Percentiles rank a stretch among this genome's conserved stretches.
Evolutionary conservation across 257 asterid species (phyloP).

Genomic region (Primulina tabacum): DNA sequence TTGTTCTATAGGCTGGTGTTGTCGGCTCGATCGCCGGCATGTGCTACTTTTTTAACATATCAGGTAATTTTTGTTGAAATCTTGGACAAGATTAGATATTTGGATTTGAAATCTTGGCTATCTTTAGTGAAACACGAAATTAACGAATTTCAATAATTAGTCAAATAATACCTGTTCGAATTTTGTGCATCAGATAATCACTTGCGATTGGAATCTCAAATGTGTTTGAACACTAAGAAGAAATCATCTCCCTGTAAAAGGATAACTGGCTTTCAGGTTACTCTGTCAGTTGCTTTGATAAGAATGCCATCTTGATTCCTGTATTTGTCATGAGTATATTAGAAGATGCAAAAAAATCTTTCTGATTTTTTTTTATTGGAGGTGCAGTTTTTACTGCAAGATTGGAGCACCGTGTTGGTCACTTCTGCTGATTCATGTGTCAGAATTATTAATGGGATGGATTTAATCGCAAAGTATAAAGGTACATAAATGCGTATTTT

Average conservation of each 20-base stretch:
- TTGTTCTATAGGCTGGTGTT: constrained; percentile 64
- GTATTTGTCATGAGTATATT: neutral
- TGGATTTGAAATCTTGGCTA: no score
- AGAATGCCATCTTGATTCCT: constrained; percentile 3
- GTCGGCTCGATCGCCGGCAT: constrained; percentile 72
- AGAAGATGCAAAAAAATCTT: neutral
- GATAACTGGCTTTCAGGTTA: constrained; percentile 89
- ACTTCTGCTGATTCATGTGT: constrained; percentile 79
- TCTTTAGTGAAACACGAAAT: neutral
- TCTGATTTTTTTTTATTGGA: constrained; percentile 4
- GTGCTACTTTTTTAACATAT: constrained; percentile 59
- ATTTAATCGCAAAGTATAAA: constrained; percentile 63
- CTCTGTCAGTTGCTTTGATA: constrained; percentile 12
- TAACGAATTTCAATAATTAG: neutral
- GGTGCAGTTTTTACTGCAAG: constrained; percentile 72
- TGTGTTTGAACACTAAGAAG: constrained; percentile 68
- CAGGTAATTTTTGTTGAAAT: constrained; percentile 47
- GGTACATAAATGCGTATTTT: constrained; percentile 35
- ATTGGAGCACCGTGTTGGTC: constrained; percentile 66
- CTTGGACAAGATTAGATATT: neutral
- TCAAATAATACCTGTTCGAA: constrained; percentile 6
- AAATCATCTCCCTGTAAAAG: constrained; percentile 66
- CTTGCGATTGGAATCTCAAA: constrained; percentile 57
- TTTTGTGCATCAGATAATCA: constrained; percentile 51
- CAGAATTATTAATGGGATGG: constrained; percentile 56